phyloP scores from a whole-genome alignment of 2,329 filamentous ascomycete species.

The Trichoderma cornu-damae region DNA sequence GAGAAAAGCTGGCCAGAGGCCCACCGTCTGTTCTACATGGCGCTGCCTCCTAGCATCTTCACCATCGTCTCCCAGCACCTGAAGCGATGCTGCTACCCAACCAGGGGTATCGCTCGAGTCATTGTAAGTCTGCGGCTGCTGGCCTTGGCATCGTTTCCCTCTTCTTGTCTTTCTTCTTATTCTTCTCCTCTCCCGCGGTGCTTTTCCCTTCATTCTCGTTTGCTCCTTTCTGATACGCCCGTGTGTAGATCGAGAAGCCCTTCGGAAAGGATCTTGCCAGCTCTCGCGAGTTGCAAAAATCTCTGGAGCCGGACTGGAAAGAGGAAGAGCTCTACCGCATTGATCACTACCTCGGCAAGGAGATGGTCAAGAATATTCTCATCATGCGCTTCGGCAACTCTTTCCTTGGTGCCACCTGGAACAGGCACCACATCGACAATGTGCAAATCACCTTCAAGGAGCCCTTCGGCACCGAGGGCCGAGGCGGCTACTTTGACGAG shows the following conservation, averaged over 20 bases:
- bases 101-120: slow-evolving; percentile 82
- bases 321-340: slow-evolving; percentile 99
- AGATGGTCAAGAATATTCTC: slow-evolving; percentile 99
- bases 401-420: slow-evolving; percentile 98
- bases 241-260: slow-evolving; percentile 84
- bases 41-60: slow-evolving; percentile 94
- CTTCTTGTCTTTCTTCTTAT: not conserved
- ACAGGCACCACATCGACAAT: slow-evolving; percentile 98
- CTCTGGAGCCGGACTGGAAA: slow-evolving; percentile 94
- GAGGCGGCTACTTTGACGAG: slow-evolving; percentile 98
- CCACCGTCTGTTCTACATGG: slow-evolving; percentile 98
- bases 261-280: slow-evolving; percentile 96
- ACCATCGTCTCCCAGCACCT: slow-evolving; percentile 95
- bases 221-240: slow-evolving; percentile 18
- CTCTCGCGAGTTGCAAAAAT: slow-evolving; percentile 90
- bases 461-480: slow-evolving; percentile 95
- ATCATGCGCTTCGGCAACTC: slow-evolving; percentile 98
- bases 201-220: not conserved
- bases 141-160: slow-evolving; percentile 11
- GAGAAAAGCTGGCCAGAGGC: slow-evolving; percentile 78
- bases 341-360: slow-evolving; percentile 98
- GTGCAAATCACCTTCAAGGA: slow-evolving; percentile 99
- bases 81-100: slow-evolving; percentile 95
- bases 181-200: too few relatives aligned
- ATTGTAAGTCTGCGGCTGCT: slow-evolving; percentile 59